Evolutionary conservation across 2,329 filamentous ascomycete genomes (phyloP).

Genomic region (Oidium heveae): DNA sequence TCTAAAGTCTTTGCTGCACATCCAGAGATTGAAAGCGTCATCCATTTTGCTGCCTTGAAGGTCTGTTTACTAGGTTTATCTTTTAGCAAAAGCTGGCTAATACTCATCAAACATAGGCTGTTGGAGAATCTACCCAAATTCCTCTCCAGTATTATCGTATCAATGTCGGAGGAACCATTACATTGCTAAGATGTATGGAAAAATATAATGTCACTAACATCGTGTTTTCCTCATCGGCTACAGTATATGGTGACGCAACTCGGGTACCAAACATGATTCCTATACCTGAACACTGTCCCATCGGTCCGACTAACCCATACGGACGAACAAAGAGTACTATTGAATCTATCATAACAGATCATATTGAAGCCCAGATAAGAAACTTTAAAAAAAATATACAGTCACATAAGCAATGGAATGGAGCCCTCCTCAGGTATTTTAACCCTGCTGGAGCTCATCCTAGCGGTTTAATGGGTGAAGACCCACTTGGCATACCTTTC

Average conservation of each 20-base stretch:
- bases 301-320: conserved; percentile 92
- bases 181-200: conserved; percentile 66
- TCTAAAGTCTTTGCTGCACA: conserved; percentile 74
- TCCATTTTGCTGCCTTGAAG: conserved; percentile 96
- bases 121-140: conserved; percentile 82
- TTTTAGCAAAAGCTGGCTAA: no score
- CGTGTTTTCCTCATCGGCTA: conserved; percentile 94
- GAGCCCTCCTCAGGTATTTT: conserved; percentile 82
- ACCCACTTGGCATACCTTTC: conserved; percentile 84
- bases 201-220: conserved; percentile 85
- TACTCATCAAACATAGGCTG: conserved; percentile 31
- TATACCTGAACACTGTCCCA: conserved; percentile 89
- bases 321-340: conserved; percentile 88
- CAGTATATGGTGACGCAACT: conserved; percentile 94
- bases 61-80: conserved; percentile 16
- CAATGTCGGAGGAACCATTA: conserved; percentile 82
- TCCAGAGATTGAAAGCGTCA: conserved; percentile 88
- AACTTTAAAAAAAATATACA: conserved; percentile 61
- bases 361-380: conserved; percentile 64
- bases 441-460: conserved; percentile 92
- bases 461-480: conserved; percentile 91
- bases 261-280: conserved; percentile 96
- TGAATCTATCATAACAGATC: conserved; percentile 77
- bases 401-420: conserved; percentile 66
- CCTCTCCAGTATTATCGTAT: conserved; percentile 95